Evolutionary conservation across 169 alveolate genomes (phyloP).

Genomic region (Babesia ovata): DNA sequence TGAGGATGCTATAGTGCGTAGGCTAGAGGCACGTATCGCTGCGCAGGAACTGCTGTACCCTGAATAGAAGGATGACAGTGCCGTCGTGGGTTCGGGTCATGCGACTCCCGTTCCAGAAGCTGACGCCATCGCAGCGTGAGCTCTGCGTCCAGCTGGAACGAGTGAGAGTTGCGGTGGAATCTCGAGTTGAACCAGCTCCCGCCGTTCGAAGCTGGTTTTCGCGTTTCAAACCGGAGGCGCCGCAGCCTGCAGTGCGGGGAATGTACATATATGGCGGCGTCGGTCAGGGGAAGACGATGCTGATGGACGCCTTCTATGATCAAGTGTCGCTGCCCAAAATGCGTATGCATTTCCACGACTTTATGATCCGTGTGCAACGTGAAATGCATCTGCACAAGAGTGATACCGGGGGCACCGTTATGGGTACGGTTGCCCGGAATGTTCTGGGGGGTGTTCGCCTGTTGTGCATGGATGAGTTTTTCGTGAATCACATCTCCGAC

Average conservation of each 20-base stretch:
- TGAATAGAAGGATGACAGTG: constrained; percentile 1
- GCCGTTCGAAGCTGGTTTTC: constrained; percentile 6
- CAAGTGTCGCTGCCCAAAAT: constrained; percentile 51
- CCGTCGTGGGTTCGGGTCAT: not conserved
- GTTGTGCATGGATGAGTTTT: constrained; percentile 78
- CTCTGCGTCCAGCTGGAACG: constrained; percentile 9
- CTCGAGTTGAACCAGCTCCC: not conserved
- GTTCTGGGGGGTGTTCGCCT: constrained; percentile 64
- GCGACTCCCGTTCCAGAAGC: constrained; percentile 20
- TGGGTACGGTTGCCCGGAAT: constrained; percentile 59
- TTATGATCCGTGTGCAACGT: constrained; percentile 74
- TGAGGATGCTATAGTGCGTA: constrained; percentile 20
- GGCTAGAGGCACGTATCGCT: constrained; percentile 8
- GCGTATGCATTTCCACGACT: constrained; percentile 77
- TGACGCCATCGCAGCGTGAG: constrained; percentile 38
- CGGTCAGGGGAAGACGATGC: constrained; percentile 81
- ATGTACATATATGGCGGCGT: constrained; percentile 78
- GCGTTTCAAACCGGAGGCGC: not conserved
- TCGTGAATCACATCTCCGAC: constrained; percentile 78
- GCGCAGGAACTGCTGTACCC: constrained; percentile 9
- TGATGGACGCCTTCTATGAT: constrained; percentile 73
- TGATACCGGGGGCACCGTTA: constrained; percentile 46
- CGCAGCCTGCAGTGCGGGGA: constrained; percentile 21
- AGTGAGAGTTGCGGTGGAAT: not conserved
- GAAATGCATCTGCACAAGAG: constrained; percentile 65